Percentiles rank a stretch among this genome's conserved stretches.
Evolutionary conservation across 1,284 basidiomycete genomes (phyloP).

Genomic region (Wolfiporia cocos): DNA sequence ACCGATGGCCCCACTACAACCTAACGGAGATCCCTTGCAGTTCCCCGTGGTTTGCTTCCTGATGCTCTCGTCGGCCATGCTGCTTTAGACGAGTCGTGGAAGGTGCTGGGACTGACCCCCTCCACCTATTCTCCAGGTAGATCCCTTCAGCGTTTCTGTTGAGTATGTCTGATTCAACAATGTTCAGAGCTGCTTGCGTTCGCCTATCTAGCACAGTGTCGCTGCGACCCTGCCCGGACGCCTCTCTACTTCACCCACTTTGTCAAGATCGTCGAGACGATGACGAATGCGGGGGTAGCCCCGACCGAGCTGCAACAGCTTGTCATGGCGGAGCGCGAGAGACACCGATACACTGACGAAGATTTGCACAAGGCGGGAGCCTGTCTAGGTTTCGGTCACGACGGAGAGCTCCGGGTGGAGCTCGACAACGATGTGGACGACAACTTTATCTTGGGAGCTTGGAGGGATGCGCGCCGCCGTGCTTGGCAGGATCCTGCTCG

Average conservation of each 20-base stretch:
- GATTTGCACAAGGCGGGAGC: constrained; percentile 42
- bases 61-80: constrained; percentile 32
- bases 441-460: constrained; percentile 61
- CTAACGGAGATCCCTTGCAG: no score
- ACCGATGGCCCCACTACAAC: constrained; percentile 1
- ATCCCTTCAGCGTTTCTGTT: background rate
- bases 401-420: constrained; percentile 52
- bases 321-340: constrained; percentile 49
- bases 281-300: constrained; percentile 39
- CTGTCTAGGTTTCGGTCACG: constrained; percentile 60
- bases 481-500: constrained; percentile 51
- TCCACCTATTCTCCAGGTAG: constrained; percentile 51
- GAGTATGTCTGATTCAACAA: no score
- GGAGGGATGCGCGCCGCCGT: constrained; percentile 54
- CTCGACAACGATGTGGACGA: constrained; percentile 65
- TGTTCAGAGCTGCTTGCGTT: constrained; percentile 60
- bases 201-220: constrained; percentile 71
- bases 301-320: constrained; percentile 47
- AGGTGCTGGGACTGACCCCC: constrained; percentile 54
- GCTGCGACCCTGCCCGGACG: constrained; percentile 65
- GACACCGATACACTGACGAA: constrained; percentile 54
- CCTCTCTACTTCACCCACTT: constrained; percentile 56
- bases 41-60: constrained; percentile 44
- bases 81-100: constrained; percentile 36
- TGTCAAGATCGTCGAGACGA: constrained; percentile 39